phyloP scores from a whole-genome alignment of 2,329 filamentous ascomycete species.

The Penicillium occitanis region DNA sequence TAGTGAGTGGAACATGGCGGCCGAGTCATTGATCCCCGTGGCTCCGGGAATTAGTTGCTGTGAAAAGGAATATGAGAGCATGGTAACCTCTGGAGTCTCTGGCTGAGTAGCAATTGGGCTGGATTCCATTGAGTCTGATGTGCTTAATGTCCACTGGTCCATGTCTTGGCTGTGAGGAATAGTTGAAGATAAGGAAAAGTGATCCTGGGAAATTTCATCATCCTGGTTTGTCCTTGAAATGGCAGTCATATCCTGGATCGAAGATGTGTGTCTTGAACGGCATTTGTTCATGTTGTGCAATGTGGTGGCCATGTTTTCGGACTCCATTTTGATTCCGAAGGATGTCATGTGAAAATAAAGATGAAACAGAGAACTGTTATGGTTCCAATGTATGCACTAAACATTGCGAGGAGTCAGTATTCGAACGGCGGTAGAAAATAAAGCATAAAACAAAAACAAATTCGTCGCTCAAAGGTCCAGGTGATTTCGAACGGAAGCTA shows the following conservation, averaged over 20 bases:
- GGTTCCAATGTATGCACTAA: slow-evolving; percentile 30
- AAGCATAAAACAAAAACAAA: slow-evolving; percentile 18
- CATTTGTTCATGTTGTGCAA: slow-evolving; percentile 36
- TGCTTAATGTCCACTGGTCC: slow-evolving; percentile 41
- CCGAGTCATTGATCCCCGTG: slow-evolving; percentile 34
- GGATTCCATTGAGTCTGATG: slow-evolving; percentile 42
- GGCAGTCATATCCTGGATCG: slow-evolving; percentile 40
- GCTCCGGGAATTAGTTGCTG: slow-evolving; percentile 42
- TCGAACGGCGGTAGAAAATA: slow-evolving; percentile 14
- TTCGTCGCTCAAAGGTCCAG: slow-evolving; percentile 19
- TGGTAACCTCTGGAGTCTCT: slow-evolving; percentile 43
- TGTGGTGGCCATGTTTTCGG: slow-evolving; percentile 38
- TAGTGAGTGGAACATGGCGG: slow-evolving; percentile 41
- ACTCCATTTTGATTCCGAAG: slow-evolving; percentile 39
- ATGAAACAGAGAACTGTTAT: slow-evolving; percentile 14
- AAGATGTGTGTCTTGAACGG: slow-evolving; percentile 37
- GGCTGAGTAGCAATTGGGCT: slow-evolving; percentile 38
- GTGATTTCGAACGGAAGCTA: neutral
- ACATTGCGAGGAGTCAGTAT: slow-evolving; percentile 26
- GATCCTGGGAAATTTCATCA: slow-evolving; percentile 46
- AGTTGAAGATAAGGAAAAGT: slow-evolving; percentile 44
- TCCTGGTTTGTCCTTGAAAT: slow-evolving; percentile 43
- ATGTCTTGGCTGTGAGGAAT: slow-evolving; percentile 38
- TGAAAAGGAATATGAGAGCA: slow-evolving; percentile 45
- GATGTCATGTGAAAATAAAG: slow-evolving; percentile 35